Evolutionary conservation across 345 rosid species (phyloP).

Genomic region (Brassica nigra): DNA sequence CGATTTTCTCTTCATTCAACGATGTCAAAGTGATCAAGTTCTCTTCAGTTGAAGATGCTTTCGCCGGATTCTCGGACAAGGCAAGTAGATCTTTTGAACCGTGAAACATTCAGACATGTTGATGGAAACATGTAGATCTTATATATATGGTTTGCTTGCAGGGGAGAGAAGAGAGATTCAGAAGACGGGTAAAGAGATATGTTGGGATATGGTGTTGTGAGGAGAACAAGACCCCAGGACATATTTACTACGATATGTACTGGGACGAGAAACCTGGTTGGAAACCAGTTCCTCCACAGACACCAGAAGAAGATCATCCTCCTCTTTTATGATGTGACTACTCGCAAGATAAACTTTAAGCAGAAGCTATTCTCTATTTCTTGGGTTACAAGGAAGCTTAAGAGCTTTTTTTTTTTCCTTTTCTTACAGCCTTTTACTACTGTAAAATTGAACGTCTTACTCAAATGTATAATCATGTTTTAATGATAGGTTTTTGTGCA

Average conservation of each 20-base stretch:
- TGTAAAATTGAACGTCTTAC: not conserved
- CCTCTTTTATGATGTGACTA: slow-evolving; percentile 28
- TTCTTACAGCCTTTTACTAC: not conserved
- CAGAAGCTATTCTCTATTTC: not conserved
- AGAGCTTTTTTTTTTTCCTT: not conserved
- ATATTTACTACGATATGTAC: slow-evolving; percentile 88
- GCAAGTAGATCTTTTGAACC: slow-evolving; percentile 43
- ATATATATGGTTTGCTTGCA: slow-evolving; percentile 37
- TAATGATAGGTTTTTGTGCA: not conserved
- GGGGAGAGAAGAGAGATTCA: slow-evolving; percentile 70
- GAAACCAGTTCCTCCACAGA: slow-evolving; percentile 85
- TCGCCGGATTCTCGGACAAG: slow-evolving; percentile 74
- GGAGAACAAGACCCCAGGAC: slow-evolving; percentile 74
- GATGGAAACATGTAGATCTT: slow-evolving; percentile 18
- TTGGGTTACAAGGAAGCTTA: not conserved
- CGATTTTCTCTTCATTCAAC: slow-evolving; percentile 66
- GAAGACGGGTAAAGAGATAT: slow-evolving; percentile 74
- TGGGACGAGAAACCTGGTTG: slow-evolving; percentile 98
- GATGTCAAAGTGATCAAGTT: slow-evolving; percentile 85
- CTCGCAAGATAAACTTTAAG: not conserved
- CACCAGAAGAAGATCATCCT: slow-evolving; percentile 76
- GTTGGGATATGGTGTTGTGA: slow-evolving; percentile 98
- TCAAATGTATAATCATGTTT: not conserved
- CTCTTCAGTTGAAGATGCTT: slow-evolving; percentile 88
- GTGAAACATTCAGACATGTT: slow-evolving; percentile 6